Evolutionary conservation across 495 filamentous ascomycete species (phyloP).

Genomic region (Neurospora sublineolata): DNA sequence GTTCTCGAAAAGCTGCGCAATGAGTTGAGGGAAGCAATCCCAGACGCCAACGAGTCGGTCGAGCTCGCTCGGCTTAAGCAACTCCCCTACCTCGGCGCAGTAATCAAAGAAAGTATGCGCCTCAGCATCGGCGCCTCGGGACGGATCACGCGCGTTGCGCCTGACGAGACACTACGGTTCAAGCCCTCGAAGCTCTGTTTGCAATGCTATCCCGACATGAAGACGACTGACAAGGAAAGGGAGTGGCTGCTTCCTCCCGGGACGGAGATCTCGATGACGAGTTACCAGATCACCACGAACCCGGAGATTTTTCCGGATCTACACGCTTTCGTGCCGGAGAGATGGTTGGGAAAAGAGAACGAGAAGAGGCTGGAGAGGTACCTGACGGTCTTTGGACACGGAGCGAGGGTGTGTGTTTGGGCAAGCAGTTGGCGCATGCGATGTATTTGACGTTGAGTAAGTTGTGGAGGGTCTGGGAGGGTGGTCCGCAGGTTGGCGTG

Average conservation of each 20-base stretch:
- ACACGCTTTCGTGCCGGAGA: slow-evolving; percentile 29
- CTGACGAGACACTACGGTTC: slow-evolving; percentile 30
- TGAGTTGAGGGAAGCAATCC: slow-evolving; percentile 15
- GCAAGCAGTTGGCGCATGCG: slow-evolving; percentile 4
- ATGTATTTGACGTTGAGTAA: slow-evolving; percentile 5
- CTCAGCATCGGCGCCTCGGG: slow-evolving; percentile 29
- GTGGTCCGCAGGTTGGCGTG: neutral
- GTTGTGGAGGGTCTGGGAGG: slow-evolving; percentile 11
- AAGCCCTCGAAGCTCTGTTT: neutral
- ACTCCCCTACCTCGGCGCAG: slow-evolving; percentile 27
- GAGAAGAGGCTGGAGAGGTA: neutral
- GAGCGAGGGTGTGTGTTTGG: slow-evolving; percentile 1
- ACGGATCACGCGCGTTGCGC: slow-evolving; percentile 33
- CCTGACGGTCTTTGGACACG: slow-evolving; percentile 3
- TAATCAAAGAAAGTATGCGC: slow-evolving; percentile 34
- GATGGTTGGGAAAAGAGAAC: slow-evolving; percentile 29
- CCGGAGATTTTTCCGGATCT: slow-evolving; percentile 32
- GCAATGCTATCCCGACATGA: neutral
- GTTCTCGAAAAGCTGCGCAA: neutral
- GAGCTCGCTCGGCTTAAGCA: neutral
- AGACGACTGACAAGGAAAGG: neutral
- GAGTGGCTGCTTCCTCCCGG: neutral
- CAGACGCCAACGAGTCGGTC: neutral
- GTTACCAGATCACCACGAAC: slow-evolving; percentile 29
- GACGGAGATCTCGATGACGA: slow-evolving; percentile 31